Evolutionary conservation across 2,329 filamentous ascomycete species (phyloP).

Genomic region (Fusarium sp.): DNA sequence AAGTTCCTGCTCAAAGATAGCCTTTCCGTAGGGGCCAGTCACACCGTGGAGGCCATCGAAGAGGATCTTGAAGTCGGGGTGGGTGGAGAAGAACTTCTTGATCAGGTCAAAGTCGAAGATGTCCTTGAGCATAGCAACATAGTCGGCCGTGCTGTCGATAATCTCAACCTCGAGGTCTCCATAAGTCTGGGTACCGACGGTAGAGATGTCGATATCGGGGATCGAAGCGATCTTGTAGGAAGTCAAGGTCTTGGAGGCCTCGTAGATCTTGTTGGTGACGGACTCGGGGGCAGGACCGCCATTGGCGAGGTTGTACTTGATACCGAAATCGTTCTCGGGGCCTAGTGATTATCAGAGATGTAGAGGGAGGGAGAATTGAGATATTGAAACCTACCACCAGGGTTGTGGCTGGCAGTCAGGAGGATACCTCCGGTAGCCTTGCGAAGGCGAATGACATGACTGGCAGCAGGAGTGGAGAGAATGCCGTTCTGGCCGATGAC

Average conservation of each 20-base stretch:
- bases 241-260: conserved; percentile 87
- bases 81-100: conserved; percentile 88
- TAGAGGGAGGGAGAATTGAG: not conserved
- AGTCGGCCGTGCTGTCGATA: conserved; percentile 92
- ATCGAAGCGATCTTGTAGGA: conserved; percentile 94
- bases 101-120: conserved; percentile 99
- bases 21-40: conserved; percentile 93
- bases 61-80: conserved; percentile 95
- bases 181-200: conserved; percentile 85
- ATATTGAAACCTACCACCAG: conserved; percentile 77
- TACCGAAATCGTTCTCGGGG: conserved; percentile 95
- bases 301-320: conserved; percentile 99
- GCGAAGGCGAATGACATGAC: conserved; percentile 93
- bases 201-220: conserved; percentile 85
- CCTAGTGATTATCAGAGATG: conserved; percentile 61
- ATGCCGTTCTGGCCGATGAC: conserved; percentile 97
- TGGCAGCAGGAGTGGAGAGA: conserved; percentile 94
- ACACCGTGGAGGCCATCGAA: conserved; percentile 96
- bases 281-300: conserved; percentile 95
- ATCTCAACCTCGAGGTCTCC: conserved; percentile 93
- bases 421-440: conserved; percentile 97
- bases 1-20: conserved; percentile 95
- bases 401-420: conserved; percentile 97
- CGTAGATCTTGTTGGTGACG: conserved; percentile 98
- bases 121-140: conserved; percentile 94